Evolutionary conservation across 352 stramenopile genomes (phyloP), one percentile per base, ranked within the genome.

Genomic region (Plasmopara halstedii): DNA sequence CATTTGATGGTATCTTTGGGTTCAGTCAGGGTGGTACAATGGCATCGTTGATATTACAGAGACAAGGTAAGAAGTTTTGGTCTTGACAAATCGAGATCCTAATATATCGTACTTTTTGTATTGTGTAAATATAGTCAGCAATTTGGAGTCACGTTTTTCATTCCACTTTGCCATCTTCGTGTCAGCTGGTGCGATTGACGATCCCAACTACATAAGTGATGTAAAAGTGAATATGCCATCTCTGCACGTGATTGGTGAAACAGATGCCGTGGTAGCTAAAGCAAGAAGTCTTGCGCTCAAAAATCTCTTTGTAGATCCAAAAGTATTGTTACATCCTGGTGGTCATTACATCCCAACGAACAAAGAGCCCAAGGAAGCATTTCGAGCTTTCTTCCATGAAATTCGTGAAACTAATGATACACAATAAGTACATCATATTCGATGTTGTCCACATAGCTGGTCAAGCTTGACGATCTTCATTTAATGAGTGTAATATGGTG

Each of bases 341-440:
- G 83, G 83, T 0, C 83, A 94, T 49, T 94, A 94, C 58, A 88
- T 94, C 39, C 80, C 83, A 6, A 84, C 83, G 6, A 87, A 88
- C 56, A 91, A 93, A 50, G 79, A 86, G 17, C 62, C 73, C 4
- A 90, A 90, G 41, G 76, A 90, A 34, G 62, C 67, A 13, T 70
- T 85, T 47, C 72, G 79, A 50, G 60, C 67, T 29, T 90, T 90
- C 31, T 68, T 88, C 42, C 7, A 29, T 29, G 74, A 85, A 50
- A 53, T 70, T 11, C 67, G 77, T 2, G 63, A 52, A 41, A 41
- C 58, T 29, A 46, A 34, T 13, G 53, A 58, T 7, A 41, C 34
- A 44, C 13, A 26, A 50, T 20, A 22, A 56, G n/a, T 22, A 29
- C 25, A 29, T 29, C 6, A 29, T 11, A 11, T 29, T 29, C 11